These are phyloP conservation scores for Diaporthe destruens DNA, from an alignment of 2,329 filamentous ascomycete species.

Conservation along the genomic window DNA sequence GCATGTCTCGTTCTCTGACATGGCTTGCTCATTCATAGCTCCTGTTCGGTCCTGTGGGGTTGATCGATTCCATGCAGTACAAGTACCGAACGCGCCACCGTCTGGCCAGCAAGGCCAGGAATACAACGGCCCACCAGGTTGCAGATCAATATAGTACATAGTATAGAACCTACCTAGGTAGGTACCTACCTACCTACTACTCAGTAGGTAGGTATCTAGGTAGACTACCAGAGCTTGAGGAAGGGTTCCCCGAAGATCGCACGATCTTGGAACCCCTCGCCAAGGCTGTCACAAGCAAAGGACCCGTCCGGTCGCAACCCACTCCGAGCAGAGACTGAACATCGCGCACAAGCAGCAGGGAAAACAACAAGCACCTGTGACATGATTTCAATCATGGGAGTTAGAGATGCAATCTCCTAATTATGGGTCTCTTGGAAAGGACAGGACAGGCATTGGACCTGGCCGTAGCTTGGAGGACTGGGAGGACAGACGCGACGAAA, in stretches of 20 bases:
- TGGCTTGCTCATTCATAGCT: background rate
- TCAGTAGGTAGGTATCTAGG: too few relatives aligned
- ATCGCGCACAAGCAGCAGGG: background rate
- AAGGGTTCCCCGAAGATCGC: background rate
- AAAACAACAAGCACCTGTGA: too few relatives aligned
- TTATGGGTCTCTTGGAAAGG: background rate
- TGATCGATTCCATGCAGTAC: background rate
- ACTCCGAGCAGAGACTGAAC: background rate
- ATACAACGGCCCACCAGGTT: conserved; percentile 5
- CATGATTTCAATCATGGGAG: too few relatives aligned
- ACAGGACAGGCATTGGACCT: too few relatives aligned
- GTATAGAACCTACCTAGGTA: too few relatives aligned
- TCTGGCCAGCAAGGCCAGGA: too few relatives aligned
- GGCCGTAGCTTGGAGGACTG: background rate
- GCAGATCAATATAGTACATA: background rate
- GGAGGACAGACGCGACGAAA: background rate
- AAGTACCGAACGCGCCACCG: background rate
- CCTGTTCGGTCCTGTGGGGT: background rate
- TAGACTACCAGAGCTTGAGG: conserved; percentile 3
- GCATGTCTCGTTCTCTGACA: background rate
- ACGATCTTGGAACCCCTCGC: background rate
- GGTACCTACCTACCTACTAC: too few relatives aligned
- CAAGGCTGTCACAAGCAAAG: conserved; percentile 27
- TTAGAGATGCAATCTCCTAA: too few relatives aligned
- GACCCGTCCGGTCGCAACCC: background rate